phyloP scores from a whole-genome alignment of 371 early-diverging fungal species.

The Mucor lusitanicus region DNA sequence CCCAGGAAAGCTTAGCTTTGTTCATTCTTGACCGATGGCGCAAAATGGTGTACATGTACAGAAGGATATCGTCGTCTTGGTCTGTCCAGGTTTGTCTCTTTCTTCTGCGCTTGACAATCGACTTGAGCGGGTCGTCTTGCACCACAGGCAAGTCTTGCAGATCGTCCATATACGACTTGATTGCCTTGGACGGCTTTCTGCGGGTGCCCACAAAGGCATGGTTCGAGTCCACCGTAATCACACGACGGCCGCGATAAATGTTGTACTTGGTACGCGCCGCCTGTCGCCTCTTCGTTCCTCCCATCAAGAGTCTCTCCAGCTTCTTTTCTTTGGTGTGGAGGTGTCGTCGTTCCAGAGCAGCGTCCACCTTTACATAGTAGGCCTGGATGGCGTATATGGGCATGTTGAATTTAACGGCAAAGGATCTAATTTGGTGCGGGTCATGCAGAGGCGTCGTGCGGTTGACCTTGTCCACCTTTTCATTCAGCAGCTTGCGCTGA shows the following conservation, averaged over 20 bases:
- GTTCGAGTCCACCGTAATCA: background rate
- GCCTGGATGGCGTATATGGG: background rate
- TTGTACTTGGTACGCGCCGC: background rate
- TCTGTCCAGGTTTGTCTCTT: conserved; percentile 38
- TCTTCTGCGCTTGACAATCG: conserved; percentile 2
- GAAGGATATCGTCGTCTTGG: conserved; percentile 54
- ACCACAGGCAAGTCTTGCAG: conserved; percentile 15
- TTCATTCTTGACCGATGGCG: conserved; percentile 1
- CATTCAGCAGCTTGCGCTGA: conserved; percentile 18
- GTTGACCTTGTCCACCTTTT: conserved; percentile 10
- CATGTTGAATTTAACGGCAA: background rate
- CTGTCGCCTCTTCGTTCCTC: background rate
- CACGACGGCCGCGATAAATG: conserved; percentile 4
- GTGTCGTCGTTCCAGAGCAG: background rate
- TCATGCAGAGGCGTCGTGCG: conserved; percentile 7
- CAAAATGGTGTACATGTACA: conserved; percentile 42
- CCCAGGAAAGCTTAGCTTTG: conserved; percentile 39
- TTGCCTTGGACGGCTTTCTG: conserved; percentile 2
- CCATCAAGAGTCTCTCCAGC: background rate
- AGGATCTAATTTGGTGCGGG: background rate
- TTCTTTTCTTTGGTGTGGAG: background rate
- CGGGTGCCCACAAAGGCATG: conserved; percentile 4
- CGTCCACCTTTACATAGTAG: conserved; percentile 12
- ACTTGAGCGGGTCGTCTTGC: background rate
- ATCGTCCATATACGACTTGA: conserved; percentile 11